A percentile compares a stretch with the other conserved stretches of the same genome.
These are phyloP conservation scores for Fomitopsis betulina DNA, from an alignment of 1,284 basidiomycete genomes.

Conservation along the genomic window DNA sequence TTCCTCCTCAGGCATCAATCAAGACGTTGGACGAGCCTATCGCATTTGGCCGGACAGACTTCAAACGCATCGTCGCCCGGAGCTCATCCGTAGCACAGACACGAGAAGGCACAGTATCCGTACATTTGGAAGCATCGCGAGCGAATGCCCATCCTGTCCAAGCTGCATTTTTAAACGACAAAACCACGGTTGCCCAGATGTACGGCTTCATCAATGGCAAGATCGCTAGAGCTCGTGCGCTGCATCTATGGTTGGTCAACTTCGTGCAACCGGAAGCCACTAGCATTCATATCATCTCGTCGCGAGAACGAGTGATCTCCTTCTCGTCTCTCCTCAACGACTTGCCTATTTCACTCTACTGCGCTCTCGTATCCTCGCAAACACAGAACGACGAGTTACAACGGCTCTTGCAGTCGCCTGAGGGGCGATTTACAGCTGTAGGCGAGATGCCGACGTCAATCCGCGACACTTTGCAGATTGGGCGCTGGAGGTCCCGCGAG, in stretches of 20 bases:
- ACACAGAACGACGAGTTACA: constrained; percentile 48
- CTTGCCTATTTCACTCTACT: constrained; percentile 55
- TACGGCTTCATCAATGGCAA: constrained; percentile 69
- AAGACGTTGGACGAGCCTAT: constrained; percentile 48
- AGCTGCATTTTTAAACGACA: constrained; percentile 59
- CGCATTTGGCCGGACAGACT: constrained; percentile 43
- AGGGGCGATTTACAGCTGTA: constrained; percentile 44
- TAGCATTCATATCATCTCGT: constrained; percentile 46
- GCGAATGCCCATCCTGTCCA: constrained; percentile 49
- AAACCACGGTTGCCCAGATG: constrained; percentile 57
- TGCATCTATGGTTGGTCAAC: constrained; percentile 56
- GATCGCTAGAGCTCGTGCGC: constrained; percentile 51
- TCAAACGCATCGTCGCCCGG: constrained; percentile 34
- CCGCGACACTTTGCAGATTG: constrained; percentile 46
- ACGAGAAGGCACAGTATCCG: constrained; percentile 33
- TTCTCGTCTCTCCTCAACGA: constrained; percentile 54
- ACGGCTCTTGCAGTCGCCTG: constrained; percentile 39
- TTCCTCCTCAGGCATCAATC: constrained; percentile 27
- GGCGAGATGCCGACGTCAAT: constrained; percentile 46
- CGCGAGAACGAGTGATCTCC: constrained; percentile 48
- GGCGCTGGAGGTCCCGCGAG: constrained; percentile 49
- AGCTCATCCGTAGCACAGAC: constrained; percentile 38
- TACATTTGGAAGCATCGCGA: constrained; percentile 44
- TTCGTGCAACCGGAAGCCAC: constrained; percentile 37
- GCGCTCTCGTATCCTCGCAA: constrained; percentile 54